phyloP scores from a whole-genome alignment of 225 moss, liverwort and hornwort genomes.

The Asterella californica region DNA sequence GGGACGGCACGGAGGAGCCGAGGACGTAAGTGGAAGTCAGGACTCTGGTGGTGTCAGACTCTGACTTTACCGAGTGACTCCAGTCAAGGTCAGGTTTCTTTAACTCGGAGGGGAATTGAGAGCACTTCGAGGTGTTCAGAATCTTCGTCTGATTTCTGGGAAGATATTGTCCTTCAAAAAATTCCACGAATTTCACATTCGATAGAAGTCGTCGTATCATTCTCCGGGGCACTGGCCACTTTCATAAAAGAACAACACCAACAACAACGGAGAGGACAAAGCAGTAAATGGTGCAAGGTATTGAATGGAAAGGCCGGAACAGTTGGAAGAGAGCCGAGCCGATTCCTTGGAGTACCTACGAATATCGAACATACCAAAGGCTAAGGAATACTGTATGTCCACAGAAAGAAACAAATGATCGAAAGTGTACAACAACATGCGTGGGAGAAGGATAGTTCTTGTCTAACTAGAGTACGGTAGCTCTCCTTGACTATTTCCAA shows the following conservation, averaged over 20 bases:
- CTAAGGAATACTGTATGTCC: slow-evolving; percentile 1
- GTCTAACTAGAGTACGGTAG: not conserved
- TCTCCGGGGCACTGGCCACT: not conserved
- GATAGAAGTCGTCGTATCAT: slow-evolving; percentile 8
- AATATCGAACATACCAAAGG: not conserved
- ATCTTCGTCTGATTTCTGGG: slow-evolving; percentile 2
- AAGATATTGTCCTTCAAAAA: slow-evolving; percentile 3
- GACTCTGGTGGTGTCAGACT: not conserved
- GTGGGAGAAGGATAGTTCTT: slow-evolving; percentile 2
- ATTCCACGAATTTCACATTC: slow-evolving; percentile 3
- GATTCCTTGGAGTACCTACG: not conserved
- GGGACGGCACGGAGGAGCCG: not conserved
- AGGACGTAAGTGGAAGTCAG: not conserved
- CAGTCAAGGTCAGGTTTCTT: not conserved
- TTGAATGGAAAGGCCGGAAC: not conserved
- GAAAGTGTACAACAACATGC: not conserved
- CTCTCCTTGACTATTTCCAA: slow-evolving; percentile 9
- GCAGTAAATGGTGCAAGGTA: not conserved
- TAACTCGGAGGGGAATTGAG: not conserved
- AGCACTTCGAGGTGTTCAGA: slow-evolving; percentile 1
- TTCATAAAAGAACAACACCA: not conserved
- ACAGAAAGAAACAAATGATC: not conserved
- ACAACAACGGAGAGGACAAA: not conserved
- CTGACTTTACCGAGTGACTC: not conserved
- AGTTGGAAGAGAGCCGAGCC: not conserved